phyloP scores from a whole-genome alignment of 2,329 filamentous ascomycete genomes.

The Chaetomium sp. region DNA sequence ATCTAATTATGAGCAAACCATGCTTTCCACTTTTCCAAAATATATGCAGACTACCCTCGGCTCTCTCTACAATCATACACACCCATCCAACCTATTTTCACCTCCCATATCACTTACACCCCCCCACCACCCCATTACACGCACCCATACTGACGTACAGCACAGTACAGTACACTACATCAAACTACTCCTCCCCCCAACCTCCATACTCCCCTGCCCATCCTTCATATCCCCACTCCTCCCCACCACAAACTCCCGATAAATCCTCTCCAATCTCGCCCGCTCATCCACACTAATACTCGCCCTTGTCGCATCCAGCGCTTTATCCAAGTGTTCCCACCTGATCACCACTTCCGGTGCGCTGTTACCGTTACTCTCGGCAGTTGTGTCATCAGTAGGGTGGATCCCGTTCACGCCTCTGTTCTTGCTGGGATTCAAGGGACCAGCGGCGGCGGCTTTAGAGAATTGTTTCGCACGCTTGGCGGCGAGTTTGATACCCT shows the following conservation, averaged over 20 bases:
- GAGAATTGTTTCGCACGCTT: conserved; percentile 51
- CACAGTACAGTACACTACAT: conserved; percentile 53
- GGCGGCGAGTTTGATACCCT: conserved; percentile 67
- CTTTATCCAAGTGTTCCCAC: conserved; percentile 77
- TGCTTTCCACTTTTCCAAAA: too few relatives aligned
- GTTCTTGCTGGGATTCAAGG: neutral
- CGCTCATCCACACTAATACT: conserved; percentile 79
- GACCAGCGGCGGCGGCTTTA: conserved; percentile 5
- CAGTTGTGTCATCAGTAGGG: conserved; percentile 16
- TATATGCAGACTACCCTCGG: too few relatives aligned
- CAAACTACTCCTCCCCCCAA: conserved; percentile 86
- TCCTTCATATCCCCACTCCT: conserved; percentile 93
- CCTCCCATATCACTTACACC: too few relatives aligned
- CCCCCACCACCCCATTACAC: too few relatives aligned
- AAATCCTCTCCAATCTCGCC: conserved; percentile 69
- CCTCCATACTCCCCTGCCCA: conserved; percentile 83
- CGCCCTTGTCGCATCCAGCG: conserved; percentile 67
- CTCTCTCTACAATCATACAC: too few relatives aligned
- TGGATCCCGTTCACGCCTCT: conserved; percentile 6
- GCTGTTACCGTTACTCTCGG: conserved; percentile 12
- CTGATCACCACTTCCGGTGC: conserved; percentile 67
- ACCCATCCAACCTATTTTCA: too few relatives aligned
- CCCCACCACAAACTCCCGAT: conserved; percentile 85
- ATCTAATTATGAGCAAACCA: too few relatives aligned
- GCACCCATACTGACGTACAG: neutral